phyloP scores from a whole-genome alignment of 164 flowering plant genomes.

The Berberis thunbergii region DNA sequence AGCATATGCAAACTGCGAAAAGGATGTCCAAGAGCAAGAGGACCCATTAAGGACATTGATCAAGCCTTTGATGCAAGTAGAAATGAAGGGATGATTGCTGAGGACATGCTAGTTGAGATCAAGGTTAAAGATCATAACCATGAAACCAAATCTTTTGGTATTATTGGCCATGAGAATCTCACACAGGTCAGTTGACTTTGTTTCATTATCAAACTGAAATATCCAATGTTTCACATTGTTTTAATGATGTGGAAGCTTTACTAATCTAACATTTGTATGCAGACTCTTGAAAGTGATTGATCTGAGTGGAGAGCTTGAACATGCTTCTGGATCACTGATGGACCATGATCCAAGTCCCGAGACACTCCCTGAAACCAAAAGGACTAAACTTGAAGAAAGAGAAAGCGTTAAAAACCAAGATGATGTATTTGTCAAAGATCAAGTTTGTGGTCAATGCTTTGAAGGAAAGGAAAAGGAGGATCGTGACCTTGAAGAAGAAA shows the following conservation, averaged over 20 bases:
- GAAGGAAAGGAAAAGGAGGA: conserved; percentile 11
- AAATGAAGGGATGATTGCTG: not conserved
- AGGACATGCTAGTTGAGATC: conserved; percentile 6
- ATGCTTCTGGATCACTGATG: conserved; percentile 8
- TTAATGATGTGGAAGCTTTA: not conserved
- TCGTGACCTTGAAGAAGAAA: conserved; percentile 8
- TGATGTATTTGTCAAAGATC: conserved; percentile 8
- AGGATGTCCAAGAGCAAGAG: conserved; percentile 4
- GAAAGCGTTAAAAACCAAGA: conserved; percentile 6
- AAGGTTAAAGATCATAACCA: not conserved
- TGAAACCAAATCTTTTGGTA: not conserved
- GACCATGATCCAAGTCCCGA: conserved; percentile 6
- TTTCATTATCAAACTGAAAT: too few relatives aligned
- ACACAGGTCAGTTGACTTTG: conserved; percentile 15
- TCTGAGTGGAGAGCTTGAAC: conserved; percentile 7
- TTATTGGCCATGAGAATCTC: not conserved
- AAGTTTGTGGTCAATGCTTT: conserved; percentile 1
- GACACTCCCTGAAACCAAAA: conserved; percentile 4
- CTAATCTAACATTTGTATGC: conserved; percentile 6
- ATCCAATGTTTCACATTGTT: too few relatives aligned
- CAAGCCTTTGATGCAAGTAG: conserved; percentile 5
- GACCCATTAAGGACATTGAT: conserved; percentile 1
- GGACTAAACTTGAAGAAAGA: conserved; percentile 4
- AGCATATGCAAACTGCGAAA: conserved; percentile 7
- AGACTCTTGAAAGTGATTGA: conserved; percentile 14